Evolutionary conservation across 495 filamentous ascomycete species (phyloP).

Genomic region (Penicillium diatomitis): DNA sequence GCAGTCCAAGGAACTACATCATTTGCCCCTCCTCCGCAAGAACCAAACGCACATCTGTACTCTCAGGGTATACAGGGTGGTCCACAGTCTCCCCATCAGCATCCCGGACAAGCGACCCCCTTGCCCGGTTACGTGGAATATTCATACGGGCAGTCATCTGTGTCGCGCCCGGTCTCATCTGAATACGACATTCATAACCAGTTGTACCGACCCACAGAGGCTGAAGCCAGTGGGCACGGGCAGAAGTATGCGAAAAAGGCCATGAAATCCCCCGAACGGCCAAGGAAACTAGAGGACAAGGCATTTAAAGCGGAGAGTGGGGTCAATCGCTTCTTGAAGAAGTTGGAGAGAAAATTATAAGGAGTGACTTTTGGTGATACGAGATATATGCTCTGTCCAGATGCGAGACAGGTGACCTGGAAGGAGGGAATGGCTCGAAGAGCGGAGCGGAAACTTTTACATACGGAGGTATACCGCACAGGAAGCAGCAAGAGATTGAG

Average conservation of each 20-base stretch:
- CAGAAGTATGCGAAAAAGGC: conserved; percentile 44
- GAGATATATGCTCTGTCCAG: background rate
- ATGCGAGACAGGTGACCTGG: too few relatives aligned
- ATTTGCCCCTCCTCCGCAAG: conserved; percentile 39
- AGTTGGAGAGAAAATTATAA: conserved; percentile 77
- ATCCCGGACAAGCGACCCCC: conserved; percentile 13
- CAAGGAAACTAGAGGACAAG: conserved; percentile 56
- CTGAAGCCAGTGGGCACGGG: conserved; percentile 36
- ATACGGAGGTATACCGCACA: too few relatives aligned
- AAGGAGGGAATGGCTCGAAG: too few relatives aligned
- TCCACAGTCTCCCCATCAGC: conserved; percentile 16
- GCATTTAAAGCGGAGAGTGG: conserved; percentile 67
- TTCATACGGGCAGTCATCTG: conserved; percentile 39
- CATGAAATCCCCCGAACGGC: conserved; percentile 37
- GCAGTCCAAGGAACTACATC: conserved; percentile 17
- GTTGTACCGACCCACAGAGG: conserved; percentile 66
- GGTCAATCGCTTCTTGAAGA: conserved; percentile 75
- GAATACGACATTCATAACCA: conserved; percentile 69
- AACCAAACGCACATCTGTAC: conserved; percentile 38
- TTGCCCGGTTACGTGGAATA: conserved; percentile 49
- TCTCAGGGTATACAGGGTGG: conserved; percentile 12
- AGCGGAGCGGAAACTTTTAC: too few relatives aligned
- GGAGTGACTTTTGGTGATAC: background rate
- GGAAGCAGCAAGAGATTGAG: too few relatives aligned
- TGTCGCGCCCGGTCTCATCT: conserved; percentile 18